Evolutionary conservation across 345 rosid species (phyloP).

Genomic region (Melaleuca alternifolia): DNA sequence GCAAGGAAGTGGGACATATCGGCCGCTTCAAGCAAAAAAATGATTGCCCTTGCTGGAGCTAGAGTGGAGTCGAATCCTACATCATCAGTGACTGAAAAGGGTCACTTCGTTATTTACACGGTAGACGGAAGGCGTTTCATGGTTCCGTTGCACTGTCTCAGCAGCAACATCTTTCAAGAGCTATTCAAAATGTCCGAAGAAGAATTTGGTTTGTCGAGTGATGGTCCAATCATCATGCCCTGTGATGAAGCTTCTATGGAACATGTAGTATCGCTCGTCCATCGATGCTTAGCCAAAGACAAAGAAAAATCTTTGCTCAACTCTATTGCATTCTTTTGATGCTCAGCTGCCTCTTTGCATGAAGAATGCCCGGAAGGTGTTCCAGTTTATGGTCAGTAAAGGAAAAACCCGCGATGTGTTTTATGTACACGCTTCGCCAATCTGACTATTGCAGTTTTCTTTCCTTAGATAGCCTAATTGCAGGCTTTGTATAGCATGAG

Average conservation of each 20-base stretch:
- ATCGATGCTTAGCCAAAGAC: background rate
- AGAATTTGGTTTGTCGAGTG: constrained; percentile 15
- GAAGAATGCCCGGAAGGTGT: background rate
- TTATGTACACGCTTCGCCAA: background rate
- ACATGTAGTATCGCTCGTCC: constrained; percentile 1
- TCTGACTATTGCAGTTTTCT: background rate
- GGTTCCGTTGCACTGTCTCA: background rate
- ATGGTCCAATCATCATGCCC: constrained; percentile 15
- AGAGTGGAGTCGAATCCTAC: background rate
- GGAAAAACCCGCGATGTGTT: background rate
- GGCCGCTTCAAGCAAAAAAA: constrained; percentile 2
- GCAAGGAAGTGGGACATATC: constrained; percentile 17
- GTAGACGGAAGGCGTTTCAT: background rate
- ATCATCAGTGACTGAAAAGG: background rate
- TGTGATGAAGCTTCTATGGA: constrained; percentile 16
- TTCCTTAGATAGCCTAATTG: background rate
- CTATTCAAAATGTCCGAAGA: constrained; percentile 16
- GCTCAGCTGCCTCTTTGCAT: background rate
- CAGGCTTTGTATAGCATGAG: background rate
- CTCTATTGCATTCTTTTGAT: background rate
- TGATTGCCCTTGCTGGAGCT: constrained; percentile 2
- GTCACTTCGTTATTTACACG: background rate
- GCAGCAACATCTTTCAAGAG: background rate
- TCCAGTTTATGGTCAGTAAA: background rate
- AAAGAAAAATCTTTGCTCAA: constrained; percentile 8